These are phyloP conservation scores for Rhytidhysteron rufulum DNA, from an alignment of 2,329 filamentous ascomycete species.

Conservation along the genomic window DNA sequence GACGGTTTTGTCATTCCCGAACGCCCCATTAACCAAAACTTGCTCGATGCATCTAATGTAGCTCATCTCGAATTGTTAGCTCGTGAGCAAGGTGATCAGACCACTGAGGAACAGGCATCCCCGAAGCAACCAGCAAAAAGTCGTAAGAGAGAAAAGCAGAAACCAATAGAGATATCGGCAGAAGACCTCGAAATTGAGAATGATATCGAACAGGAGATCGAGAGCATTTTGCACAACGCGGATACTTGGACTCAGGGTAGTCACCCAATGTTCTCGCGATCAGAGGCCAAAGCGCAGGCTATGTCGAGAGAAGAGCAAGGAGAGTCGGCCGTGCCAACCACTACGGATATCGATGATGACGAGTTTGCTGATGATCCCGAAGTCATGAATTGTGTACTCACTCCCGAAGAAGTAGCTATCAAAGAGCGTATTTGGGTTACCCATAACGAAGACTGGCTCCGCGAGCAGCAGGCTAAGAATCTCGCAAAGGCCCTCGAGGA, in stretches of 20 bases:
- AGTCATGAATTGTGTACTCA: slow-evolving; percentile 74
- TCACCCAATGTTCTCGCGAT: slow-evolving; percentile 22
- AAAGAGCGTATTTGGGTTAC: slow-evolving; percentile 95
- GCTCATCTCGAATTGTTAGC: slow-evolving; percentile 6
- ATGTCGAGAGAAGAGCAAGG: slow-evolving; percentile 24
- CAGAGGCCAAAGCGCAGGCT: slow-evolving; percentile 24
- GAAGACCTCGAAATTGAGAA: slow-evolving; percentile 47
- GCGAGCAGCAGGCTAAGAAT: slow-evolving; percentile 81
- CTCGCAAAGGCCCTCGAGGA: slow-evolving; percentile 62
- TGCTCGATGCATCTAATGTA: slow-evolving; percentile 6
- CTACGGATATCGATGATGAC: slow-evolving; percentile 65
- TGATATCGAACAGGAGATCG: slow-evolving; percentile 45
- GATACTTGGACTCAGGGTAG: slow-evolving; percentile 23
- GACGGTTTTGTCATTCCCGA: slow-evolving; percentile 41
- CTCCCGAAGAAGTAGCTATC: slow-evolving; percentile 67
- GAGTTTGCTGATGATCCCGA: slow-evolving; percentile 91
- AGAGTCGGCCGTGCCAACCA: slow-evolving; percentile 18
- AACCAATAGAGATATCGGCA: slow-evolving; percentile 34
- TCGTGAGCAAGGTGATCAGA: slow-evolving; percentile 1
- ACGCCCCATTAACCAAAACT: slow-evolving; percentile 16
- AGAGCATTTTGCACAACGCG: slow-evolving; percentile 23
- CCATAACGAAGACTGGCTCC: slow-evolving; percentile 90
- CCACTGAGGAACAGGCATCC: slow-evolving; percentile 1
- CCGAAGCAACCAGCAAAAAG: slow-evolving; percentile 17
- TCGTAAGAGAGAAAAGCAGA: slow-evolving; percentile 24